Percentiles rank a stretch among this genome's conserved stretches.
Conservation (phyloP, 345 rosid species). For the Atalantia buxifolia region DNA sequence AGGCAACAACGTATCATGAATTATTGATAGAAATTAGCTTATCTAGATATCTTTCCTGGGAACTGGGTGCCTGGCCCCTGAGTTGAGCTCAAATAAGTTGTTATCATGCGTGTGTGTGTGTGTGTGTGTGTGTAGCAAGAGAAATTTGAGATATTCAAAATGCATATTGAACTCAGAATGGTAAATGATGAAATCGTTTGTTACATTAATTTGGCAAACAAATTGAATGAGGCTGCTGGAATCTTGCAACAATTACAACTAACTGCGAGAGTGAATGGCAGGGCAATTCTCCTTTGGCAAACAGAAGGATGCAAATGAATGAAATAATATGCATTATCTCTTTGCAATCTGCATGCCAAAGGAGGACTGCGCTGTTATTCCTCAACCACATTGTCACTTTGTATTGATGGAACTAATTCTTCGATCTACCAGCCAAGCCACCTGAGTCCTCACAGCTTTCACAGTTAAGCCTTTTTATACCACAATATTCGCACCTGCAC, state of each 20-base stretch:
- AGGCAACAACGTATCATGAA: no score
- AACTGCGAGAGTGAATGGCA: conserved; percentile 33
- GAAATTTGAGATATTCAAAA: no score
- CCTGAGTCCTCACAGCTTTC: not conserved
- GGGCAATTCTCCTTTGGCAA: conserved; percentile 75
- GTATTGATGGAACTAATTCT: not conserved
- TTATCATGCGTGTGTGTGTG: no score
- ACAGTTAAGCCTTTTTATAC: not conserved
- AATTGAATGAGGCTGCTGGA: not conserved
- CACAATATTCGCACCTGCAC: conserved; percentile 10
- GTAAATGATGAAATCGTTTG: not conserved
- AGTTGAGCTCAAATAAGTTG: no score
- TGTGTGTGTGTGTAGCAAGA: no score
- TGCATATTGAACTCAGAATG: no score
- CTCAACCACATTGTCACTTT: conserved; percentile 7
- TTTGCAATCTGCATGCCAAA: not conserved
- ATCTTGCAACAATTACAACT: not conserved
- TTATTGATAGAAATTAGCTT: no score
- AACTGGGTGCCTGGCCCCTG: no score
- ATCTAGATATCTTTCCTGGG: no score
- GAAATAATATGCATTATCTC: not conserved
- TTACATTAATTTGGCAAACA: not conserved
- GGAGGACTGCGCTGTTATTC: conserved; percentile 21
- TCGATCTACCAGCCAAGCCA: not conserved
- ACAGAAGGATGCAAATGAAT: not conserved